phyloP scores from a whole-genome alignment of 2,329 filamentous ascomycete species.

The Claviceps fusiformis region DNA sequence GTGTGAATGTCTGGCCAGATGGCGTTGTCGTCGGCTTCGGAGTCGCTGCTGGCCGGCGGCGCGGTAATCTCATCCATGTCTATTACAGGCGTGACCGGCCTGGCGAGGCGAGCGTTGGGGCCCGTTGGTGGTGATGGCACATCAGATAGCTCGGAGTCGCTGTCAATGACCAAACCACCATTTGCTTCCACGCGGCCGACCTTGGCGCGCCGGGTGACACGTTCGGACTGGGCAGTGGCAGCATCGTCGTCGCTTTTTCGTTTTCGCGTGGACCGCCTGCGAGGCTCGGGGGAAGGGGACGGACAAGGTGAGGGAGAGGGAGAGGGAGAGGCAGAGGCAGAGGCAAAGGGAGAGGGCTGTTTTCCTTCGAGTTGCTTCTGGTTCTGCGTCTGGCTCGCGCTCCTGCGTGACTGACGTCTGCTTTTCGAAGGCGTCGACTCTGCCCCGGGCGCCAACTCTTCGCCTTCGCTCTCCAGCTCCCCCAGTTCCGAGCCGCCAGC shows the following conservation, averaged over 20 bases:
- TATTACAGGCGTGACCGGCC: slow-evolving; percentile 28
- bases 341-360: slow-evolving; percentile 6
- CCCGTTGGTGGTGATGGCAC: slow-evolving; percentile 22
- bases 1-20: slow-evolving; percentile 39
- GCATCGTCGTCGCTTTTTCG: slow-evolving; percentile 38
- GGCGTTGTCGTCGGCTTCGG: slow-evolving; percentile 27
- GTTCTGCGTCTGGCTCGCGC: slow-evolving; percentile 8
- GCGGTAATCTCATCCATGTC: slow-evolving; percentile 37
- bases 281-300: not conserved
- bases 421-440: slow-evolving; percentile 52
- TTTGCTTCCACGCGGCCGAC: slow-evolving; percentile 16
- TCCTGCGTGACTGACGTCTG: slow-evolving; percentile 24
- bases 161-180: slow-evolving; percentile 14
- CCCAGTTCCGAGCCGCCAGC: slow-evolving; percentile 18
- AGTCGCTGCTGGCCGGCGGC: slow-evolving; percentile 41
- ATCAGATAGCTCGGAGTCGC: slow-evolving; percentile 25
- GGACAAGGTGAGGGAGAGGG: not conserved
- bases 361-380: slow-evolving; percentile 7
- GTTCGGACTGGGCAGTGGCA: slow-evolving; percentile 26
- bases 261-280: slow-evolving; percentile 31
- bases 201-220: slow-evolving; percentile 24
- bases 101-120: slow-evolving; percentile 13
- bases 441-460: slow-evolving; percentile 45
- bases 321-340: not conserved
- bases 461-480: slow-evolving; percentile 25